Percentiles rank a stretch among this genome's conserved stretches.
phyloP scores from a whole-genome alignment of 177 flowering plant genomes.

The Viscum album region DNA sequence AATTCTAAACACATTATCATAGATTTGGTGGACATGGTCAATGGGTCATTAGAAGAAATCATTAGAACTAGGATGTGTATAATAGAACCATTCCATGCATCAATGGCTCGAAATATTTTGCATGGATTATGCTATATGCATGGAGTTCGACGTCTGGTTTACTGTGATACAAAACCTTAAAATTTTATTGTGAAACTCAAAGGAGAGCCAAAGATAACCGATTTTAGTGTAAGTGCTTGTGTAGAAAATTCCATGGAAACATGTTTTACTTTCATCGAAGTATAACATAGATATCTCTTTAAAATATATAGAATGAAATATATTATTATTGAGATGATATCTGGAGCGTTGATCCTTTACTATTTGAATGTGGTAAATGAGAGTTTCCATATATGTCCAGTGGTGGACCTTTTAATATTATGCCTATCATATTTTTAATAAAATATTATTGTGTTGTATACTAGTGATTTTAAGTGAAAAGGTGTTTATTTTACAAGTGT shows the following conservation, averaged over 20 bases:
- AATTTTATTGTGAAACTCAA: conserved; percentile 93
- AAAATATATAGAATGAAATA: conserved; percentile 77
- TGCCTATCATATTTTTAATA: no score
- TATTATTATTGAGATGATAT: conserved; percentile 98
- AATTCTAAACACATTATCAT: conserved; percentile 98
- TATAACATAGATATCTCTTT: conserved; percentile 98
- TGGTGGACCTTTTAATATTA: conserved; percentile 91
- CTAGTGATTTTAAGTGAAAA: no score
- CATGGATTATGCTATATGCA: conserved; percentile 87
- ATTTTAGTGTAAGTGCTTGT: conserved; percentile 98
- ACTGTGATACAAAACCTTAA: conserved; percentile 98
- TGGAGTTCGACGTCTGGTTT: conserved; percentile 85
- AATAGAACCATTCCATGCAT: conserved; percentile 78
- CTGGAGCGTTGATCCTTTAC: conserved; percentile 97
- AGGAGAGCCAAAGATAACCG: conserved; percentile 96
- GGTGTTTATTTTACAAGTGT: no score
- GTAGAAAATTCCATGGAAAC: conserved; percentile 89
- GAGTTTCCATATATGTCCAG: conserved; percentile 90
- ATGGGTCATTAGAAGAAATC: conserved; percentile 90
- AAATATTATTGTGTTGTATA: no score
- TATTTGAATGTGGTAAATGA: conserved; percentile 95
- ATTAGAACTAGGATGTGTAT: conserved; percentile 42
- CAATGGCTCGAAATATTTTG: conserved; percentile 71
- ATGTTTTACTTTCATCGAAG: conserved; percentile 99
- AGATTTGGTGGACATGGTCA: conserved; percentile 95